Percentiles rank a stretch among this genome's conserved stretches.
Conservation (phyloP, 345 rosid species). For the Gossypium longicalyx region DNA sequence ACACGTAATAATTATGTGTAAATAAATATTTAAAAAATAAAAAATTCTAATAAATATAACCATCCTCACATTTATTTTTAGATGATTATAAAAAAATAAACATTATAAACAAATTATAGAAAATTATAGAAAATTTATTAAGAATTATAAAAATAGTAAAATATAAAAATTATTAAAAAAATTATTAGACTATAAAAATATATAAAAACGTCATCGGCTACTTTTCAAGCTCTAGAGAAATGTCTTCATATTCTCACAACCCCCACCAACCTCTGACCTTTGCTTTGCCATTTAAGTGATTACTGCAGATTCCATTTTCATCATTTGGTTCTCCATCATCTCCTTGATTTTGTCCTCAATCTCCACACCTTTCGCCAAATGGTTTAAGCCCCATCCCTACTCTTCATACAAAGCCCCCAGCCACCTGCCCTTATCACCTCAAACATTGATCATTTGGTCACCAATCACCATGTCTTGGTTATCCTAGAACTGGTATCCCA, state of each 20-base stretch:
- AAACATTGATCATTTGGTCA: conserved; percentile 40
- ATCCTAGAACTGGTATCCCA: conserved; percentile 35
- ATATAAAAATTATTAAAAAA: no score
- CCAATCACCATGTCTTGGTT: conserved; percentile 44
- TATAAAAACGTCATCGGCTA: background rate
- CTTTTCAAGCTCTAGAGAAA: conserved; percentile 7
- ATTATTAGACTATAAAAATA: no score
- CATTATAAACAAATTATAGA: no score
- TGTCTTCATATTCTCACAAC: conserved; percentile 1
- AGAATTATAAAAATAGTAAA: no score
- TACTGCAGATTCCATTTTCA: conserved; percentile 20
- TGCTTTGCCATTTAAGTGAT: conserved; percentile 31
- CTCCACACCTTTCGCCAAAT: conserved; percentile 32
- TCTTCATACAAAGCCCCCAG: conserved; percentile 27
- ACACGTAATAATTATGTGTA: no score
- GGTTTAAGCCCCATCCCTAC: conserved; percentile 30
- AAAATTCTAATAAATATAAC: no score
- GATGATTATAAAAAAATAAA: no score
- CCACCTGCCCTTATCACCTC: conserved; percentile 27
- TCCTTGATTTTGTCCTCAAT: conserved; percentile 27
- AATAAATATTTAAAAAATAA: no score
- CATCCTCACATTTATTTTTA: no score
- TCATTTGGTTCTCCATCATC: conserved; percentile 28
- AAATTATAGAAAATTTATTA: no score
- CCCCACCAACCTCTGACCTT: conserved; percentile 29